Evolutionary conservation across 192 early-diverging fungal species (phyloP), one percentile per base, ranked within the genome.

Genomic region (Glomus cerebriforme): DNA sequence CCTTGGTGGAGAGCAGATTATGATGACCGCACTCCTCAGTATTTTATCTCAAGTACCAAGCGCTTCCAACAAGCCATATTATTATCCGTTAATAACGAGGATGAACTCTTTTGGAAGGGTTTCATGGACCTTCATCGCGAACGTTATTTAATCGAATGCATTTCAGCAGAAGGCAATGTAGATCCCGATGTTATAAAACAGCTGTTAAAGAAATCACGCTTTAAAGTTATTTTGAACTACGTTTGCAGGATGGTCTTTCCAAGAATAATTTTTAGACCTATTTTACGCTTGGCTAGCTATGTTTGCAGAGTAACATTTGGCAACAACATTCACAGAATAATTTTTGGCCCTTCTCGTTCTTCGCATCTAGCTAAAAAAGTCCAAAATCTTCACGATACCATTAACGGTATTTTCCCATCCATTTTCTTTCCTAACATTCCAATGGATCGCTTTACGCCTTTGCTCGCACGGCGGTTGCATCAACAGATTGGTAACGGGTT

Each of bases 71-170:
- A 74, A 26, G 54, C 72, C 58, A 74, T 74, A 54, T 74, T 34
- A 74, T 74, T 59, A 60, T 47, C 72, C 15, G 26, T 59, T 74
- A 47, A 70, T 31, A 49, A 74, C 49, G 58, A 24, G 10, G 58
- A 74, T 31, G 4, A n/a, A 29, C 72, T 74, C 49, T 35, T 74
- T 34, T 74, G 54, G 72, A 59, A 74, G 31, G 68, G 72, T 35
- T 75, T 26, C 35, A 75, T 75, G 7, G 59, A 75, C n/a, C 35
- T 75, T 75, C 73, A 75, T 62, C 73, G n/a, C 0, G 59, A 75
- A 39, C 73, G 9, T 72, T 72, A 72, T 54, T 43, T 72, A n/a
- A n/a, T 54, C 26, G 70, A 54, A 58, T 72, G 47, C 45, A 54
- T 72, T 72, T 54, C 70, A 27, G 45, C 47, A 8, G 47, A 72